Percentiles rank a stretch among this genome's conserved stretches.
Conservation (phyloP, 108 stramenopile species). For the Skeletonema grethae region DNA sequence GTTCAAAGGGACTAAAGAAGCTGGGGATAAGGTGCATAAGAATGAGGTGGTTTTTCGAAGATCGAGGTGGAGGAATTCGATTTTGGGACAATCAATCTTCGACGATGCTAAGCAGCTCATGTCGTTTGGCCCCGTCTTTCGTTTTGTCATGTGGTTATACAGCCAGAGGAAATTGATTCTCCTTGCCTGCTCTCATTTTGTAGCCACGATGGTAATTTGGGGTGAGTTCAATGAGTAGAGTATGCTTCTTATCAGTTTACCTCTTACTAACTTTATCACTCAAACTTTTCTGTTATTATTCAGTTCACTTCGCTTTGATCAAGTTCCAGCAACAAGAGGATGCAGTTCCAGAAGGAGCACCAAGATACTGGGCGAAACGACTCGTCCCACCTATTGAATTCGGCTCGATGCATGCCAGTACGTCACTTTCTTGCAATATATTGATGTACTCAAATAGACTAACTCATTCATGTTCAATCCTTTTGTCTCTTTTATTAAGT, state of each 20-base stretch:
- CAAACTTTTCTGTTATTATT: not conserved
- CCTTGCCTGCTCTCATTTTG: slow-evolving; percentile 4
- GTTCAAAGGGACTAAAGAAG: not conserved
- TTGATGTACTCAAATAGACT: too few species aligned
- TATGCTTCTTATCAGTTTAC: too few species aligned
- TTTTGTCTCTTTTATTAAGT: not conserved
- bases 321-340: slow-evolving; percentile 43
- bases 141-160: not conserved
- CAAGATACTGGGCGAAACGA: slow-evolving; percentile 43
- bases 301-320: slow-evolving; percentile 39
- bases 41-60: too few species aligned
- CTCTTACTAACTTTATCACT: too few species aligned
- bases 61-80: not conserved
- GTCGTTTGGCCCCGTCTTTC: not conserved
- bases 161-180: slow-evolving; percentile 5
- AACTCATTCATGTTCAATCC: too few species aligned
- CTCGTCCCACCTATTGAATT: slow-evolving; percentile 52
- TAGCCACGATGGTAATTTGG: slow-evolving; percentile 12
- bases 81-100: not conserved
- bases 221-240: too few species aligned
- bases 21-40: too few species aligned
- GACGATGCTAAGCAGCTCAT: not conserved
- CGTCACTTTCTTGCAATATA: too few species aligned
- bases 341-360: slow-evolving; percentile 42
- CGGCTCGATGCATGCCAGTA: slow-evolving; percentile 52